These are phyloP conservation scores for Miamiensis avidus DNA, from an alignment of 169 alveolate genomes.

Conservation along the genomic window DNA sequence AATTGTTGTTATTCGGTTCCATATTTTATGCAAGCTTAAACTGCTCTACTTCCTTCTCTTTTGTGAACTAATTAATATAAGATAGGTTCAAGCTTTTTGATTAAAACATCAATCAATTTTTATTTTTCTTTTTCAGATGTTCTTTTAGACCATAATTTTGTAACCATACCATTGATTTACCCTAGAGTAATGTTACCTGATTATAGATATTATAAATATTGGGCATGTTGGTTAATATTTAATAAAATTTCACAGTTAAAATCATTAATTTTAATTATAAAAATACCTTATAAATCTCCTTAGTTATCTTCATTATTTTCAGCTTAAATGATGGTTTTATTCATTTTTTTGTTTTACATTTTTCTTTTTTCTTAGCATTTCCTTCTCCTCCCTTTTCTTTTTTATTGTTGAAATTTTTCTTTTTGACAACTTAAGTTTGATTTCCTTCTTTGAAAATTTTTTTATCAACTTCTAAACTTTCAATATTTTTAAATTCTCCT, in stretches of 20 bases:
- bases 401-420: no score
- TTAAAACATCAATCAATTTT: neutral
- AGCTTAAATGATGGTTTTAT: neutral
- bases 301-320: neutral
- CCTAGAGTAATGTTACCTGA: neutral
- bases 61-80: constrained; percentile 8
- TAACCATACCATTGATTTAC: neutral
- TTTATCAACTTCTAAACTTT: no score
- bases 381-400: no score
- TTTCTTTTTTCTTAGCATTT: no score
- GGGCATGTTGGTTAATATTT: no score
- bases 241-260: no score
- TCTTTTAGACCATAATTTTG: constrained; percentile 1
- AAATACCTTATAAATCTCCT: neutral
- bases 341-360: neutral
- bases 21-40: constrained; percentile 27
- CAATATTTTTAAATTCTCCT: no score
- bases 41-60: constrained; percentile 27
- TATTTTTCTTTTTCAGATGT: constrained; percentile 18
- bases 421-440: no score
- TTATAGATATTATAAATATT: no score
- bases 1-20: constrained; percentile 13
- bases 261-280: no score
- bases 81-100: constrained; percentile 3
- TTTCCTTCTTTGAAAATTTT: no score